A percentile compares a stretch with the other conserved stretches of the same genome.
phyloP scores from a whole-genome alignment of 495 filamentous ascomycete species.

The Apodospora peruviana region DNA sequence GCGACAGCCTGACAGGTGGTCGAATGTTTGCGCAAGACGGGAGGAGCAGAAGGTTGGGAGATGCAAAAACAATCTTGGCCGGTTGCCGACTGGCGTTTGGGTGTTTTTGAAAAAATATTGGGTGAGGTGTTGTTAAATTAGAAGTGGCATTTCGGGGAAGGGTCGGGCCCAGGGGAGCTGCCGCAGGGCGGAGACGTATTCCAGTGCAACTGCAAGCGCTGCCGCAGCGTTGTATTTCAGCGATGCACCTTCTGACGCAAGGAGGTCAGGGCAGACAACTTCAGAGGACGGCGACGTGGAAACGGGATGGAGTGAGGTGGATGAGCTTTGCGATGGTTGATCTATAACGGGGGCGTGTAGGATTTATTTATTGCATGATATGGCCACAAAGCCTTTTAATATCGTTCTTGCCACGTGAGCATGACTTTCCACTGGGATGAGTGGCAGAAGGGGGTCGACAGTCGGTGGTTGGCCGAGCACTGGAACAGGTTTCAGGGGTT shows the following conservation, averaged over 20 bases:
- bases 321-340: too few species aligned
- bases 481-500: conserved; percentile 14
- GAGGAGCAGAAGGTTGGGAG: not conserved
- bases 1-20: not conserved
- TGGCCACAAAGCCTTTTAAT: too few species aligned
- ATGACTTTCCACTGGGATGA: too few species aligned
- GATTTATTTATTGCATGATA: too few species aligned
- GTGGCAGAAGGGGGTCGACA: not conserved
- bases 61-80: too few species aligned
- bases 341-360: too few species aligned
- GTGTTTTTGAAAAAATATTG: not conserved
- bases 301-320: not conserved
- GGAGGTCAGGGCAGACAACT: not conserved
- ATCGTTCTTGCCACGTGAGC: not conserved
- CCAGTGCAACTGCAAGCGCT: too few species aligned
- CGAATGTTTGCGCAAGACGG: not conserved
- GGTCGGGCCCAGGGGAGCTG: conserved; percentile 15
- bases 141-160: conserved; percentile 19
- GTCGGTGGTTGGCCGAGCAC: not conserved
- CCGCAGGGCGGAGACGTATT: conserved; percentile 9
- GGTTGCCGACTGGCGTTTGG: not conserved
- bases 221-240: too few species aligned
- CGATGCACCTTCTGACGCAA: conserved; percentile 5
- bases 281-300: not conserved
- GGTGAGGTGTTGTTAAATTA: conserved; percentile 24